Conservation (phyloP, 352 stramenopile genomes). For the Globisporangium megalacanthum region DNA sequence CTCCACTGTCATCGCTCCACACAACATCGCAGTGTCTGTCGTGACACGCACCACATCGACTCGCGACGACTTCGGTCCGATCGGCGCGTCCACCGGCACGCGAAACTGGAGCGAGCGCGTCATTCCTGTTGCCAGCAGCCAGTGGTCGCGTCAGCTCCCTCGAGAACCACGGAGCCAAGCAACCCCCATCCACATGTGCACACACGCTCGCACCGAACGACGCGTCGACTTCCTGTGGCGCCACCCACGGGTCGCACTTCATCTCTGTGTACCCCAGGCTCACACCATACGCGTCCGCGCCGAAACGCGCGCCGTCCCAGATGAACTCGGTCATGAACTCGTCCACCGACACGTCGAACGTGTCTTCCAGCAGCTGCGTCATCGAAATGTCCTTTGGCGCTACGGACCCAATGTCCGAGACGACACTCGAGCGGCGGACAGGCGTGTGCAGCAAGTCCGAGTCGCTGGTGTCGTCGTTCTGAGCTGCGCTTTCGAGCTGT, state of each 20-base stretch:
- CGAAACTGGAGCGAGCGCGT: conserved; percentile 72
- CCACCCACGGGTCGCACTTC: conserved; percentile 60
- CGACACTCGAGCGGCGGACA: conserved; percentile 28
- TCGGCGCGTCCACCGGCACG: conserved; percentile 70
- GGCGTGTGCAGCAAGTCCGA: neutral
- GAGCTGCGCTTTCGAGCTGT: neutral
- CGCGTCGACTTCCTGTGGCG: conserved; percentile 32
- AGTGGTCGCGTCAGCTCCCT: neutral
- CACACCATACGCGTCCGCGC: conserved; percentile 56
- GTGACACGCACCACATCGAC: conserved; percentile 54
- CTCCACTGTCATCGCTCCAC: neutral
- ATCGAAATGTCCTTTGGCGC: conserved; percentile 73
- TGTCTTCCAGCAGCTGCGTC: conserved; percentile 56
- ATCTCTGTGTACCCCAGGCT: conserved; percentile 70
- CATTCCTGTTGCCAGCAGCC: conserved; percentile 23
- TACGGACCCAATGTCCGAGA: conserved; percentile 55
- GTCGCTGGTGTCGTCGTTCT: neutral
- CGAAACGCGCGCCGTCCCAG: conserved; percentile 60
- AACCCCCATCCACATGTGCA: neutral
- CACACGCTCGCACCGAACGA: conserved; percentile 21
- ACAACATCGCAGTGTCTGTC: neutral
- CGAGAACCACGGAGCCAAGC: neutral
- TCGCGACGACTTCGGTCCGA: conserved; percentile 76
- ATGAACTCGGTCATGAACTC: conserved; percentile 70
- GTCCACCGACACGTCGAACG: conserved; percentile 57